phyloP scores from a whole-genome alignment of 78 protist species.

The Chrysochromulina tobinii region DNA sequence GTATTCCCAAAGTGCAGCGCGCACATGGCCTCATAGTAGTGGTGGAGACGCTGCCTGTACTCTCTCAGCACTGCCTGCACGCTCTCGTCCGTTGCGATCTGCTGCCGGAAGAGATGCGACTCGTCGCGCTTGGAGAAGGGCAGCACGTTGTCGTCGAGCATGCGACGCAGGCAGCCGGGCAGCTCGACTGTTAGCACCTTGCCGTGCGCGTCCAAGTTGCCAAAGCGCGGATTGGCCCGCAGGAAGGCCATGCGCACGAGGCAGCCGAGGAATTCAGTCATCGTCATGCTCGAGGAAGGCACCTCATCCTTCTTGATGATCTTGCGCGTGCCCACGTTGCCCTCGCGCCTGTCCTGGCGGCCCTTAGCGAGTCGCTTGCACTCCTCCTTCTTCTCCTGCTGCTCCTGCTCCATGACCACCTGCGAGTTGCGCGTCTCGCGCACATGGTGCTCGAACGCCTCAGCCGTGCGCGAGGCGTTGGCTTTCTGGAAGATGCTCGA shows the following conservation, averaged over 20 bases:
- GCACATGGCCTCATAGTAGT: not conserved
- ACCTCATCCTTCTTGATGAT: too few species aligned
- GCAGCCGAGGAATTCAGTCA: not conserved
- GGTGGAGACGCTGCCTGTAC: not conserved
- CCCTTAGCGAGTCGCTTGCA: too few species aligned
- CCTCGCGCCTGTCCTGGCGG: too few species aligned
- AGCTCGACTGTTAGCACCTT: not conserved
- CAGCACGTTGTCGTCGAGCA: not conserved
- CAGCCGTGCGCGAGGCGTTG: too few species aligned
- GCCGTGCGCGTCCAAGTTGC: not conserved
- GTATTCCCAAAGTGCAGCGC: not conserved
- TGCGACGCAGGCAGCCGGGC: not conserved
- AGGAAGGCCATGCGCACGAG: not conserved
- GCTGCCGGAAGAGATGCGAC: not conserved
- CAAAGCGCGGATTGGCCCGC: not conserved
- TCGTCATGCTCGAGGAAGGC: not conserved
- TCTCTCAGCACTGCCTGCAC: not conserved
- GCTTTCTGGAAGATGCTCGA: too few species aligned
- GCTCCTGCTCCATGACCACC: too few species aligned
- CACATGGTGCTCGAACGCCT: too few species aligned
- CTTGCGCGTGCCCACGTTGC: too few species aligned
- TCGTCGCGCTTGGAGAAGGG: not conserved
- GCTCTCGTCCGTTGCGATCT: not conserved
- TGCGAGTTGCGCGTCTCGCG: too few species aligned
- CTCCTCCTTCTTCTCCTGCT: too few species aligned